Evolutionary conservation across 768 basidiomycete species (phyloP), one percentile per base, ranked within the genome.

Genomic region (Phaeolepiota aurea): DNA sequence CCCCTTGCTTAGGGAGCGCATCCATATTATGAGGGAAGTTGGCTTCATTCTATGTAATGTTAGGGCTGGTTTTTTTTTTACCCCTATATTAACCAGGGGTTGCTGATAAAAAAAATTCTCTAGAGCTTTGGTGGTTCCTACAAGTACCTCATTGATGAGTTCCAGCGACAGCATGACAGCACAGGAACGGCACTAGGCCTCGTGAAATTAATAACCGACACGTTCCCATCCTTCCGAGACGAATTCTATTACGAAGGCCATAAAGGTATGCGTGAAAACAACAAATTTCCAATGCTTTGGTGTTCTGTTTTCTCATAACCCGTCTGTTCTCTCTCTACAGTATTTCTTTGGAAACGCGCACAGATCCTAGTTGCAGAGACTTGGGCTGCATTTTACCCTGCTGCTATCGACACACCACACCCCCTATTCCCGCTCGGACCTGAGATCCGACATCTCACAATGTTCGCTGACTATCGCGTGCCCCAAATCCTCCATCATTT

Each of bases 381-480:
- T 0, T 92, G 88, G 90, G 90, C 91, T 1, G 89, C 90, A 2
- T 91, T 92, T 66, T 86, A 83, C 57, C 87, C 87, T 1, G 53
- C 62, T 3, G 57, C 66, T 2, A 44, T 62, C 9, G 48, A 61
- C 4, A 42, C 55, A 4, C 50, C 65, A 0, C 89, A 92, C 55
- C 89, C 88, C 2, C 62, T 91, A 32, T 87, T 92, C 61, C 82
- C 83, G 2, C 64, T 70, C 12, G 82, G 80, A 3, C 64, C 80
- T 14, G 66, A 68, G 25, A 86, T 91, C 45, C 68, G 74, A 37
- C 63, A 79, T 37, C 72, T 93, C 9, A 91, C 90, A 15, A 93
- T 92, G 91, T 94, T 94, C 57, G 87, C 91, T 3, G 90, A 93
- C 64, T 91, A 92, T 54, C 78, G 88, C 31, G 86, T 94, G 3